Base-by-base conservation (phyloP, 2,329 filamentous ascomycete genomes). In the Exophiala bonariae region DNA sequence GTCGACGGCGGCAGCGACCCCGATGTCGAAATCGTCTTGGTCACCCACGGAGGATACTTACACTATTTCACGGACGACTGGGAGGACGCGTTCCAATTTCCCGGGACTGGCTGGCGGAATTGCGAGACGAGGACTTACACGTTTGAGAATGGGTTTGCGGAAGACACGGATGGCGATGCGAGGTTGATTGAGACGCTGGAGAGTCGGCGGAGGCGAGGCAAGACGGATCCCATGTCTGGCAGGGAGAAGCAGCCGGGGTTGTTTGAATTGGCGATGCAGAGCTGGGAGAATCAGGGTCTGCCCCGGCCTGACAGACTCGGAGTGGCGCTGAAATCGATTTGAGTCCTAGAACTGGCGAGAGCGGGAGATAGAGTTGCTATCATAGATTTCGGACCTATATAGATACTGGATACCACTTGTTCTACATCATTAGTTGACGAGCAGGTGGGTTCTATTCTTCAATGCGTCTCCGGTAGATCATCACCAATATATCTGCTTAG, bases 11-110 rank as follows among this genome's bases (percentile, higher is more conserved):
- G 74, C 23, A 67, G 68, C 3, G 77, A 80, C 58, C 83, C 86
- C 60, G 38, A 47, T 38, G 72, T 70, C 3, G 79, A 91, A 57
- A 79, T 95, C 20, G 81, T 85, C 0, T 76, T 90, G 2, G 87
- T 93, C 4, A 86, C 87, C 3, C 89, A 95, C 60, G 89, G 89
- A 1, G 87, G 86, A 1, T 86, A 90, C 58, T 64, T 95, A 59
- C 89, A 95, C 65, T 93, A 89, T 60, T 71, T 95, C 53, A 92
- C 87, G 0, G 81, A 89, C 57, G 89, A 95, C 60, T 93, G 83
- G 81, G 74, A 81, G 41, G 86, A 81, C 33, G 76, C 57, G 59
- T 32, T 37, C 22, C 36, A 38, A 26, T 31, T 31, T 20, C 43
- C 20, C 14, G 47, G 47, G 9, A 89, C 86, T 11, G 83, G 80